These are phyloP conservation scores for Triticum monococcum DNA, from an alignment of 176 grass and related monocot genomes.

Conservation along the genomic window DNA sequence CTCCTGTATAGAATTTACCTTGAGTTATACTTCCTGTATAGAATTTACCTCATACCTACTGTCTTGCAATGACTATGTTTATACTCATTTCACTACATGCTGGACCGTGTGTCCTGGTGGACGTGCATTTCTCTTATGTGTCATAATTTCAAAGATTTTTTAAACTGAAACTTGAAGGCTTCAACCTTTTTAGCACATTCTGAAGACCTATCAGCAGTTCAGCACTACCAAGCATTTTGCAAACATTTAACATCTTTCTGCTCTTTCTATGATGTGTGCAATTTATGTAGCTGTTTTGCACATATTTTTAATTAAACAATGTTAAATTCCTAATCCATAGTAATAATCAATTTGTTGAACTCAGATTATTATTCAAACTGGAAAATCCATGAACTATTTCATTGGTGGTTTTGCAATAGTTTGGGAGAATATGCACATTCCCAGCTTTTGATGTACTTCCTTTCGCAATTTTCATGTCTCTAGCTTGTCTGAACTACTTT, in stretches of 20 bases:
- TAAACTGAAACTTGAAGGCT: too few species aligned
- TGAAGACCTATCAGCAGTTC: too few species aligned
- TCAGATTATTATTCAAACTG: too few species aligned
- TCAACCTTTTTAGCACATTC: too few species aligned
- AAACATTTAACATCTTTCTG: too few species aligned
- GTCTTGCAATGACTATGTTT: not conserved
- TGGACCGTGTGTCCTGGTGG: not conserved
- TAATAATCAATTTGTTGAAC: too few species aligned
- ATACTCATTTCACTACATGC: not conserved
- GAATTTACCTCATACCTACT: constrained; percentile 17
- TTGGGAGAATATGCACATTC: not conserved
- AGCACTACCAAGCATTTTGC: too few species aligned
- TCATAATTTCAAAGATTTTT: constrained; percentile 3
- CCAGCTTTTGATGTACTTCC: not conserved
- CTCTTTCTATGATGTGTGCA: too few species aligned
- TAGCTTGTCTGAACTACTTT: not conserved
- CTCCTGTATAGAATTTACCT: constrained; percentile 14
- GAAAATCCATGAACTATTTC: too few species aligned
- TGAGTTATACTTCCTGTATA: not conserved
- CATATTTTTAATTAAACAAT: too few species aligned
- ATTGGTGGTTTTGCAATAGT: not conserved
- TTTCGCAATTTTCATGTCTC: not conserved
- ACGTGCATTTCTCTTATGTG: not conserved
- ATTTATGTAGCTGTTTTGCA: too few species aligned
- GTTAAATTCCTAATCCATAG: too few species aligned